A percentile compares a stretch with the other conserved stretches of the same genome.
Evolutionary conservation across 768 basidiomycete species (phyloP).

Genomic region (Grammothele lineata): DNA sequence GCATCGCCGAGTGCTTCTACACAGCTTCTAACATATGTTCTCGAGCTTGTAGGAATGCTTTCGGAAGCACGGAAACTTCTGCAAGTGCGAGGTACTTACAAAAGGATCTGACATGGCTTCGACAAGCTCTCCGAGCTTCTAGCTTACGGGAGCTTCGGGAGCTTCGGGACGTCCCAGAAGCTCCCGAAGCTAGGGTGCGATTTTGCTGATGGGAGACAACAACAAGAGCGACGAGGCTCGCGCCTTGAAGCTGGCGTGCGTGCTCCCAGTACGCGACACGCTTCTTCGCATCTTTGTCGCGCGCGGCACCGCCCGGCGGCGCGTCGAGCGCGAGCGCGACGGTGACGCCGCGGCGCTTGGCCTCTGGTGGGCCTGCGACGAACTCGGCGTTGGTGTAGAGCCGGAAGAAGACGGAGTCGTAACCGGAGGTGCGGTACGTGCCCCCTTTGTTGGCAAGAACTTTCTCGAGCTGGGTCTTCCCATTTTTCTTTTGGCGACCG

Average conservation of each 20-base stretch:
- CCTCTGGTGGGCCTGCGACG: conserved; percentile 34
- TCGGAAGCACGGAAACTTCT: too few species aligned
- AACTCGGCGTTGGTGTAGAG: conserved; percentile 33
- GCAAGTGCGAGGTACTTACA: too few species aligned
- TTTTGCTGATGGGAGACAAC: conserved; percentile 28
- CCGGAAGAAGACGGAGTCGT: conserved; percentile 17
- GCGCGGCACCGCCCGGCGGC: conserved; percentile 49
- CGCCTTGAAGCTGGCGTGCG: conserved; percentile 54
- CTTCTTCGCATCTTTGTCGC: conserved; percentile 31
- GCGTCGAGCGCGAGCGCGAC: conserved; percentile 43
- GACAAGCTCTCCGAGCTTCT: too few species aligned
- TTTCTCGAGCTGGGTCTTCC: conserved; percentile 5
- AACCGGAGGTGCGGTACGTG: conserved; percentile 7
- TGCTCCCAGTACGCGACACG: conserved; percentile 61
- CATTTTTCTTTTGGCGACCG: neutral
- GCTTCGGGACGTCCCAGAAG: too few species aligned
- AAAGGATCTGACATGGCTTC: too few species aligned
- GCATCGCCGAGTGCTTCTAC: too few species aligned
- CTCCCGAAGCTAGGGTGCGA: too few species aligned
- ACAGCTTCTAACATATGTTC: too few species aligned
- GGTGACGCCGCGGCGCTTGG: conserved; percentile 48
- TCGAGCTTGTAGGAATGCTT: too few species aligned
- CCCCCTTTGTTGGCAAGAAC: conserved; percentile 23
- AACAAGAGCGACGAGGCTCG: conserved; percentile 62
- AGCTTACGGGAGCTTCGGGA: too few species aligned